phyloP scores from a whole-genome alignment of 495 filamentous ascomycete genomes.

The Penicillium paxilli region DNA sequence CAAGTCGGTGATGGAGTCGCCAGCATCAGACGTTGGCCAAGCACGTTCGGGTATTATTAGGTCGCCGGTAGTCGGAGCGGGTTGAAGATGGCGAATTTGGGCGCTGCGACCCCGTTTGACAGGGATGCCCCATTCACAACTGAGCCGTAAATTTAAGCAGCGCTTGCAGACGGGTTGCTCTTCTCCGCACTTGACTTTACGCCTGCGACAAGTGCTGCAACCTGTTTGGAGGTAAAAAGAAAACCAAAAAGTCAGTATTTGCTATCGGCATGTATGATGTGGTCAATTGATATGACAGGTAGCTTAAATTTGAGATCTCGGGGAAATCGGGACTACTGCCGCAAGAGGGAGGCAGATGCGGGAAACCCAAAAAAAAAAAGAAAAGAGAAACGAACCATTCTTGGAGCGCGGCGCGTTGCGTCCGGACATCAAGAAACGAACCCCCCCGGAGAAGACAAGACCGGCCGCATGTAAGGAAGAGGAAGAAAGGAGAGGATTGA shows the following conservation, averaged over 20 bases:
- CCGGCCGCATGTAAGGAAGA: constrained; percentile 13
- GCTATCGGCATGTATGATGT: too few species aligned
- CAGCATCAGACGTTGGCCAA: constrained; percentile 12
- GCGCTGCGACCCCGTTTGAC: constrained; percentile 31
- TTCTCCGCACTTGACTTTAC: constrained; percentile 59
- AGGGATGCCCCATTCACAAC: constrained; percentile 40
- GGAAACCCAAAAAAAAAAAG: too few species aligned
- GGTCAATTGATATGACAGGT: not conserved
- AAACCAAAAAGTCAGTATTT: too few species aligned
- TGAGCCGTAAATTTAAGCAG: constrained; percentile 35
- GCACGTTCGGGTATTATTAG: constrained; percentile 1
- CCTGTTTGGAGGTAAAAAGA: constrained; percentile 26
- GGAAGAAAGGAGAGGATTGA: constrained; percentile 1
- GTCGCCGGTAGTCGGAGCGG: constrained; percentile 17
- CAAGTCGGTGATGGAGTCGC: constrained; percentile 6
- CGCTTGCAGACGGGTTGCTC: constrained; percentile 49
- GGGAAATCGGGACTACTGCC: constrained; percentile 4
- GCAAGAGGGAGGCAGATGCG: not conserved
- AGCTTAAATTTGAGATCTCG: constrained; percentile 2
- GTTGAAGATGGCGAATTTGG: constrained; percentile 34
- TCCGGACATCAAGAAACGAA: constrained; percentile 37
- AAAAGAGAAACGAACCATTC: constrained; percentile 40
- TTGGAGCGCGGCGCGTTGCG: constrained; percentile 49
- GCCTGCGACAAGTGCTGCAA: constrained; percentile 55
- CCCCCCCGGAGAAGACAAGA: constrained; percentile 13